A percentile compares a stretch with the other conserved stretches of the same genome.
Conservation (phyloP, 495 filamentous ascomycete species). For the Staphylotrichum tortipilum region DNA sequence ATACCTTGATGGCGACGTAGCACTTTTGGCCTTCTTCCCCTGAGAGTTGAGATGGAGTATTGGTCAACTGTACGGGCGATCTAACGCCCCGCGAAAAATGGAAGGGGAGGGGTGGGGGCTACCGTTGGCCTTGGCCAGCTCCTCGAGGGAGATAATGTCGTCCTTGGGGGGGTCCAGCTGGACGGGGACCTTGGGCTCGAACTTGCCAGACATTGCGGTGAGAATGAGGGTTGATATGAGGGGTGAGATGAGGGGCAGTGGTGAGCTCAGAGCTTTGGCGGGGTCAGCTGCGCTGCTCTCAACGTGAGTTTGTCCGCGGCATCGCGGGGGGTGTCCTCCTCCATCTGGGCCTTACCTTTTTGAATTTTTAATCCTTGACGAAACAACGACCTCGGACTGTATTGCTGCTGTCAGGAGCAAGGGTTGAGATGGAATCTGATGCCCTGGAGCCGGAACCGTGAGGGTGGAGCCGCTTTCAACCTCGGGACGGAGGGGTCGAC, state of each 20-base stretch:
- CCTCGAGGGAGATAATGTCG: conserved; percentile 67
- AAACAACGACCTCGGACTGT: too few relatives aligned
- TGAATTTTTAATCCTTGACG: too few relatives aligned
- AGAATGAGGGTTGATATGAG: background rate
- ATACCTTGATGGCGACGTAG: conserved; percentile 85
- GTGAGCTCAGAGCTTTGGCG: background rate
- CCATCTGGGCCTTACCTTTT: too few relatives aligned
- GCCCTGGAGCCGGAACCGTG: background rate
- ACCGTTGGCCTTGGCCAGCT: conserved; percentile 79
- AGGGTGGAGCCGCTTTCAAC: conserved; percentile 4
- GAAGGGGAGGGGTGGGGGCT: conserved; percentile 15
- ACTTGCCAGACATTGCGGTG: conserved; percentile 53
- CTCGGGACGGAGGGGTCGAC: conserved; percentile 13
- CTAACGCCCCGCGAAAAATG: too few relatives aligned
- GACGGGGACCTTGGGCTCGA: conserved; percentile 78
- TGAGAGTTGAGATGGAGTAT: conserved; percentile 22
- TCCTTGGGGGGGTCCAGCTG: conserved; percentile 78
- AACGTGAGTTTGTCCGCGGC: too few relatives aligned
- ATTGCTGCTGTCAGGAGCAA: too few relatives aligned
- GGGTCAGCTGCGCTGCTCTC: too few relatives aligned
- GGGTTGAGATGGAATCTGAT: too few relatives aligned
- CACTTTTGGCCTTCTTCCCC: conserved; percentile 59
- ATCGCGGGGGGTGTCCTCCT: too few relatives aligned
- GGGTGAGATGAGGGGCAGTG: background rate
- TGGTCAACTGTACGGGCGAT: too few relatives aligned